Percentiles rank a stretch among this genome's conserved stretches.
Conservation (phyloP, 345 rosid species). For the Anastatica hierochuntica region DNA sequence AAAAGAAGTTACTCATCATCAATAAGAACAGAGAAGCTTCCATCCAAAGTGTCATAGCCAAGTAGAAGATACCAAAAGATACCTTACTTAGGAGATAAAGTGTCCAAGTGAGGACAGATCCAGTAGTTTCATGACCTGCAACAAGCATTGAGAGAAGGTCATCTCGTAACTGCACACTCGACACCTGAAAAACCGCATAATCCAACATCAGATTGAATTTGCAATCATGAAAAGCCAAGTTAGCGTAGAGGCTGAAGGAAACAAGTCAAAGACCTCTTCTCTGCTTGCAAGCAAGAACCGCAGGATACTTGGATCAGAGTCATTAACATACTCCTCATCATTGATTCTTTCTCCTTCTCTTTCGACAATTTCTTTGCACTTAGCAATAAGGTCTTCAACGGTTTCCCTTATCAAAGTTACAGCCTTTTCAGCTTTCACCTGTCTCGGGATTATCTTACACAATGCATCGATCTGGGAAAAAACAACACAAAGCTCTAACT, state of each 20-base stretch:
- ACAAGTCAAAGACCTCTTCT: slow-evolving; percentile 54
- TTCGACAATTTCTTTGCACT: slow-evolving; percentile 89
- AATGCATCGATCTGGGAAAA: slow-evolving; percentile 42
- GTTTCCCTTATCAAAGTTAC: slow-evolving; percentile 57
- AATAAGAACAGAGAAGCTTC: background rate
- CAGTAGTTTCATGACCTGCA: slow-evolving; percentile 97
- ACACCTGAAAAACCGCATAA: slow-evolving; percentile 40
- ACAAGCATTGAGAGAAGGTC: slow-evolving; percentile 95
- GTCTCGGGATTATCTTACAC: slow-evolving; percentile 84
- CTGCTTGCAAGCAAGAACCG: slow-evolving; percentile 94
- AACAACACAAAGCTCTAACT: background rate
- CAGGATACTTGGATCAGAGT: slow-evolving; percentile 82
- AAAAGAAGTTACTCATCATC: background rate
- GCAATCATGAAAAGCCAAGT: background rate
- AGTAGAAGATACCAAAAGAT: slow-evolving; percentile 15
- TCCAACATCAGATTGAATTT: background rate
- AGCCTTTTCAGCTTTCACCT: slow-evolving; percentile 84
- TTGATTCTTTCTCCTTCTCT: slow-evolving; percentile 76
- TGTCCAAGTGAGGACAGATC: slow-evolving; percentile 94
- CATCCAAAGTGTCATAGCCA: background rate
- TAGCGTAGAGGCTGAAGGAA: background rate
- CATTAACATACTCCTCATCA: slow-evolving; percentile 88
- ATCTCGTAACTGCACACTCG: slow-evolving; percentile 74
- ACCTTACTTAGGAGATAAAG: slow-evolving; percentile 94
- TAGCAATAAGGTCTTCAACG: slow-evolving; percentile 73